Evolutionary conservation across 148 eudicot genomes (phyloP), one percentile per base, ranked within the genome.

Genomic region (Vaccinium myrtillus): DNA sequence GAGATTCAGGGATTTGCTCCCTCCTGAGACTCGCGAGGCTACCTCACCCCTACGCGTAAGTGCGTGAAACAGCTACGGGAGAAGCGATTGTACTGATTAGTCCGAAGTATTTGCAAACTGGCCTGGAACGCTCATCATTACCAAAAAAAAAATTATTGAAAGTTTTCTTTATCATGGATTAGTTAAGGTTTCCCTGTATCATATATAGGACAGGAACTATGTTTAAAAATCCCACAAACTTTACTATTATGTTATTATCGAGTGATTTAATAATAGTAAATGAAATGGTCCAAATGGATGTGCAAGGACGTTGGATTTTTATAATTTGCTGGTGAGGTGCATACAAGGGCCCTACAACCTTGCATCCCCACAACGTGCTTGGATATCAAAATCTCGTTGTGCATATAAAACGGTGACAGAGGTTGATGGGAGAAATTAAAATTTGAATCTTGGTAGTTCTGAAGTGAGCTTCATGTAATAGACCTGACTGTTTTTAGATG

Each of bases 311-410:
- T 46, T 46, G 50, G 15, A 21, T 49, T 46, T 49, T 7, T 49
- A 46, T 76, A 76, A 19, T 48, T 39, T 39, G 8, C 23, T 39
- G 77, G 77, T 74, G 51, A 19, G 77, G 18, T 16, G 50, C 50
- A 74, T 74, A 43, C 50, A 8, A 18, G 23, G 50, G 16, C 74
- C 39, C 74, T 23, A 12, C 74, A 14, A 69, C 74, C 74, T 69
- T 65, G 32, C 74, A 69, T 30, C 74, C 74, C 74, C 43, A 69
- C 74, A 74, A 74, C 51, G 23, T 74, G 77, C 50, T 7, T 39
- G 77, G 51, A 74, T 43, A 19, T 74, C 23, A 39, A 59, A 15
- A 74, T 74, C 9, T 12, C 10, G 21, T 74, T 74, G 3, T 74
- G 16, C 18, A 74, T 39, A 2, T 43, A 30, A 73, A 73, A 30